These are phyloP conservation scores for Theobroma grandiflorum DNA, from an alignment of 441 rosid species.

Conservation along the genomic window DNA sequence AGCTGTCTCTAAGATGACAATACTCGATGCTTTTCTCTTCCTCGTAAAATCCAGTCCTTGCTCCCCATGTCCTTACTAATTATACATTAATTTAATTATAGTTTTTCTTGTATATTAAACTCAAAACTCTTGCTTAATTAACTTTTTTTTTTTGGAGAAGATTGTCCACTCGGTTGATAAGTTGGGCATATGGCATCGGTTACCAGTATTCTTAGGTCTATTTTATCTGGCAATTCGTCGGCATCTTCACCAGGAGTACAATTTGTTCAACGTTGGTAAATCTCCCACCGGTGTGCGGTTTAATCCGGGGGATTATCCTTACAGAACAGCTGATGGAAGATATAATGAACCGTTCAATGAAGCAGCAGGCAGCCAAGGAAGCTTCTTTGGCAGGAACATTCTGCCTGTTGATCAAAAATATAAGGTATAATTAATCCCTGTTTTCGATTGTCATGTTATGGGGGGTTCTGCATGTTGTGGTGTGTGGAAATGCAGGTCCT, in stretches of 20 bases:
- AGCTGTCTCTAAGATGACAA: constrained; percentile 50
- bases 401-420: constrained; percentile 44
- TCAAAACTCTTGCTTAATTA: background rate
- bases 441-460: too few species aligned
- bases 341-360: constrained; percentile 62
- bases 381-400: constrained; percentile 63
- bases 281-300: constrained; percentile 51
- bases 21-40: constrained; percentile 55
- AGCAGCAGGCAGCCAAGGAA: constrained; percentile 55
- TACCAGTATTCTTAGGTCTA: constrained; percentile 62
- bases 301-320: constrained; percentile 57
- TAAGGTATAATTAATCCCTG: constrained; percentile 31
- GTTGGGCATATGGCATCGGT: constrained; percentile 53
- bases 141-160: constrained; percentile 30
- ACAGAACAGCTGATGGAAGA: constrained; percentile 57
- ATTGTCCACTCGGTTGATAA: constrained; percentile 59
- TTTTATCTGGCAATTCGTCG: constrained; percentile 51
- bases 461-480: too few species aligned
- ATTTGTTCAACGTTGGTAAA: constrained; percentile 59
- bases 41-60: constrained; percentile 34
- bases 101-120: background rate
- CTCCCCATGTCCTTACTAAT: too few species aligned
- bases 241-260: constrained; percentile 62
- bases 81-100: background rate
- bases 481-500: too few species aligned